phyloP scores from a whole-genome alignment of 495 filamentous ascomycete species.

The Penicillium antarcticum region DNA sequence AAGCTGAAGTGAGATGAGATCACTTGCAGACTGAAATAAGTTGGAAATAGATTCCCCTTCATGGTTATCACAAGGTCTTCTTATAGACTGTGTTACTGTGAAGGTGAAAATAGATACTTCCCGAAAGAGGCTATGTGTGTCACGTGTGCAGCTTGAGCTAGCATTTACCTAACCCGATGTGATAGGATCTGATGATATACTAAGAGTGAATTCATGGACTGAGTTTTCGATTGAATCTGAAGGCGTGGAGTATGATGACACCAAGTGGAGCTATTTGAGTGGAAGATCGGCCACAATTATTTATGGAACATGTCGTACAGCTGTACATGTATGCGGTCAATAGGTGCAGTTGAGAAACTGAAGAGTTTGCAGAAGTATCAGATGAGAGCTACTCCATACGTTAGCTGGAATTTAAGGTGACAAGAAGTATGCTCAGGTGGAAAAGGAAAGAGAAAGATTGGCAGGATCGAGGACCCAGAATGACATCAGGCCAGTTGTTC shows the following conservation, averaged over 20 bases:
- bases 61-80: no score
- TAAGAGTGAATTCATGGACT: background rate
- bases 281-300: conserved; percentile 13
- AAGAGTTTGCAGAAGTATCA: no score
- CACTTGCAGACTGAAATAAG: background rate
- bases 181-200: no score
- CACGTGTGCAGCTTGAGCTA: background rate
- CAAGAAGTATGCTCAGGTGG: background rate
- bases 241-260: conserved; percentile 8
- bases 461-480: conserved; percentile 12
- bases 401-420: background rate
- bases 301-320: background rate
- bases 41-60: no score
- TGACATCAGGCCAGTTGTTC: conserved; percentile 22
- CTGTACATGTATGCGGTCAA: background rate
- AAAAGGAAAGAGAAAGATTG: conserved; percentile 7
- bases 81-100: no score
- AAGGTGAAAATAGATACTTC: no score
- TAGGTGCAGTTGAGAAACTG: background rate
- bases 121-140: background rate
- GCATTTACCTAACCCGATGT: no score
- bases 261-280: conserved; percentile 21
- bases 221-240: background rate
- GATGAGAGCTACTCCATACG: no score
- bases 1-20: no score